Conservation (phyloP, 148 eudicot genomes). For the Persicaria maculosa region DNA sequence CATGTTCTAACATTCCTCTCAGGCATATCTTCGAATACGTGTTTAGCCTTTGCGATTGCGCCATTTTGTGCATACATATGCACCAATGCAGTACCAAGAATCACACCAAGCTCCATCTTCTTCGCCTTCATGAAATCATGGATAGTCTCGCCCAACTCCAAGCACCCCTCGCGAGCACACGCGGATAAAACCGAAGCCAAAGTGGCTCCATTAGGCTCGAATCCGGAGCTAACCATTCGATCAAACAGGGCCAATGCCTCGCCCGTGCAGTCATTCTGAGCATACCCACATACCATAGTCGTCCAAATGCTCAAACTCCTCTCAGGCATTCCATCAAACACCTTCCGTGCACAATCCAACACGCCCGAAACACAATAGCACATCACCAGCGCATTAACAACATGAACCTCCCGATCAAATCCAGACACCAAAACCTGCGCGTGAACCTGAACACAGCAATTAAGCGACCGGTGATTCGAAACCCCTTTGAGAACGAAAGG, state of each 20-base stretch:
- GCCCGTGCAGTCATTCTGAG: constrained; percentile 39
- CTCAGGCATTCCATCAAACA: constrained; percentile 54
- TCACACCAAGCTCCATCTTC: constrained; percentile 37
- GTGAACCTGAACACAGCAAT: constrained; percentile 44
- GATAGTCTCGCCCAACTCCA: constrained; percentile 59
- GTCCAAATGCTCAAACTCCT: constrained; percentile 80
- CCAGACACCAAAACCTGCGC: constrained; percentile 44
- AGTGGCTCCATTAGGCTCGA: constrained; percentile 60
- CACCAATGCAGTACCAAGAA: constrained; percentile 80
- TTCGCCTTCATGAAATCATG: constrained; percentile 36
- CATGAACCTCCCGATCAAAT: constrained; percentile 47
- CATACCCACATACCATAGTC: constrained; percentile 67
- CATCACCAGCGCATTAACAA: constrained; percentile 54
- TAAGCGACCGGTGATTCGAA: constrained; percentile 21
- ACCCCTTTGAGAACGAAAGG: constrained; percentile 69
- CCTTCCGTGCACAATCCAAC: constrained; percentile 33
- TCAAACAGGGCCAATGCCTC: constrained; percentile 56
- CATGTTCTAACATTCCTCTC: constrained; percentile 64
- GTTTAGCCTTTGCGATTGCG: constrained; percentile 41
- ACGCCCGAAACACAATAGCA: constrained; percentile 30
- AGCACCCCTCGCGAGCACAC: constrained; percentile 62
- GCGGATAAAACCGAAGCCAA: constrained; percentile 69
- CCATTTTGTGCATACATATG: constrained; percentile 83
- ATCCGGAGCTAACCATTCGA: constrained; percentile 39
- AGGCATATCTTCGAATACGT: constrained; percentile 49